Base-by-base conservation (phyloP, 805 yeast species). In the fission yeast (Schizosaccharomyces pombe) region DNA sequence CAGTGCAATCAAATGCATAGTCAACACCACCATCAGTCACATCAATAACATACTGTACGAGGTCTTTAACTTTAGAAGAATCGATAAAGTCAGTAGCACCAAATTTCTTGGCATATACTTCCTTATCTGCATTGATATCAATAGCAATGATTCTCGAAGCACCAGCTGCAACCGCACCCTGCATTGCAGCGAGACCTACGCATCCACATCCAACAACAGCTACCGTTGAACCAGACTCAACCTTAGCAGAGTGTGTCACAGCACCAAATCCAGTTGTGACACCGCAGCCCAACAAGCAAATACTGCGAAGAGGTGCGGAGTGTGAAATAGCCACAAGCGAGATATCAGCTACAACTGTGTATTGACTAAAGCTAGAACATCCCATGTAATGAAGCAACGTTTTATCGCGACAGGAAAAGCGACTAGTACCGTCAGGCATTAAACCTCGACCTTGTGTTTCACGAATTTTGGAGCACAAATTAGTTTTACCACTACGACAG, bases 241-340 rank as follows among this genome's bases (percentile, higher is more conserved):
- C 89, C 62, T 84, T 75, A 57, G 96, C 97, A 54, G 95, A 85
- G 72, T 84, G 84, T 62, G 83, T 76, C 55, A 96, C 98, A 54
- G 97, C 95, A 68, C 99, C 98, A 66, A 84, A 84, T 59, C 98
- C 98, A 54, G 98, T 91, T 55, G 98, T 91, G 63, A 91, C 84
- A 73, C 98, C 98, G 69, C 98, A 91, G 54, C 98, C 99, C 62
- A 93, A 76, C 67, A 93, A 71, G 72, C 97, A 86, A 40, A 87
- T 82, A 65, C 81, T 78, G 64, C 85, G 94, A 66, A 79, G 74
- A 58, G 85, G 82, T 57, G 95, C 96, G 60, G 76, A 69, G 57
- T 81, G 80, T 67, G 85, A 79, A 60, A 91, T 85, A 16, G 94
- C 91, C 56, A 87, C 98, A 51, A 91, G 85, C 11, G 96, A 86